phyloP scores from a whole-genome alignment of 106 monocot species.

The Apostasia shenzhenica region DNA sequence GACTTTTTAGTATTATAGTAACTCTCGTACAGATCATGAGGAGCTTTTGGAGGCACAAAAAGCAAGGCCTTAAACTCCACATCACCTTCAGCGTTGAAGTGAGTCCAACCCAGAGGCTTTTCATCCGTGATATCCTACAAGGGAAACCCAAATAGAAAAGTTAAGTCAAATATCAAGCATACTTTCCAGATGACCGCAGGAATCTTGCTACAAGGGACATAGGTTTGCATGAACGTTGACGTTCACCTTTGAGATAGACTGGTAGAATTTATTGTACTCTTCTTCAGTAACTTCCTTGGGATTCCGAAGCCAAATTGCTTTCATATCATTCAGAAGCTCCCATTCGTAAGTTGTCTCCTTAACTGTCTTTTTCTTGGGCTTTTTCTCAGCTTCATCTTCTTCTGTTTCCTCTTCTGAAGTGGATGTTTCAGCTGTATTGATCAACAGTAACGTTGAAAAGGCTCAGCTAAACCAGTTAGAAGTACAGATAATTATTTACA shows the following conservation, averaged over 20 bases:
- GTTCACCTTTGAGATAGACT: conserved; percentile 76
- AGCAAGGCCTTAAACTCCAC: conserved; percentile 97
- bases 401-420: conserved; percentile 64
- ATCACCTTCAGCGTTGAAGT: conserved; percentile 97
- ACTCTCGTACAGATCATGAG: conserved; percentile 96
- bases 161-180: not conserved
- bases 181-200: not conserved
- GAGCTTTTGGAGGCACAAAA: conserved; percentile 96
- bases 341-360: conserved; percentile 88
- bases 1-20: conserved; percentile 88
- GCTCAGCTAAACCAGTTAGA: not conserved
- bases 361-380: conserved; percentile 73
- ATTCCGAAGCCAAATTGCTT: conserved; percentile 95
- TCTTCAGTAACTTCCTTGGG: conserved; percentile 96
- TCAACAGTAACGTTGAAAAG: not conserved
- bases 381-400: conserved; percentile 59
- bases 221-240: not conserved
- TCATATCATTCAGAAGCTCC: conserved; percentile 95
- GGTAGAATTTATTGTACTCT: conserved; percentile 94
- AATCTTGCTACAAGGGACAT: not conserved
- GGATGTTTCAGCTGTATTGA: conserved; percentile 38
- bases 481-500: not conserved
- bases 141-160: not conserved
- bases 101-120: conserved; percentile 86
- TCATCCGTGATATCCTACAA: conserved; percentile 88